These are phyloP conservation scores for Avena atlantica DNA, from an alignment of 176 grass and related monocot genomes.

Conservation along the genomic window DNA sequence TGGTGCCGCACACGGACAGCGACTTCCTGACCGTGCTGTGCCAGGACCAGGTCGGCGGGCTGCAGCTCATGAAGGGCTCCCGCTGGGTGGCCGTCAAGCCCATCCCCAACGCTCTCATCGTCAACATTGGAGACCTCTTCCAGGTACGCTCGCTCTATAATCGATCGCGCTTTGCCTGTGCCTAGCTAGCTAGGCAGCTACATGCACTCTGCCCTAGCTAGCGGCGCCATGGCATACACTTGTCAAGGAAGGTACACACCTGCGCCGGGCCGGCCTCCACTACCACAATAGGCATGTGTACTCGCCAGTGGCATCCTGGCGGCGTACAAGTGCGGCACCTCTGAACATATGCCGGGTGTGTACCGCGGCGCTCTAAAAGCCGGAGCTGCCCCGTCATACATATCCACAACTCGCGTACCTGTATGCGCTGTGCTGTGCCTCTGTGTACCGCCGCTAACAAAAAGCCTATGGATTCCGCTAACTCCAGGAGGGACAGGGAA, in stretches of 20 bases:
- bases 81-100: slow-evolving; percentile 80
- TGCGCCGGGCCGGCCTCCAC: neutral
- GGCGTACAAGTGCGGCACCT: slow-evolving; percentile 28
- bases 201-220: neutral
- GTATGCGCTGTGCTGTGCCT: neutral
- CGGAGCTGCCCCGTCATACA: slow-evolving; percentile 7
- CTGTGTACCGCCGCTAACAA: slow-evolving; percentile 16
- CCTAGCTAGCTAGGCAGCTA: neutral
- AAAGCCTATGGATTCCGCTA: slow-evolving; percentile 1
- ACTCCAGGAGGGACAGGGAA: slow-evolving; percentile 31
- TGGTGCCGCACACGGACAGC: slow-evolving; percentile 95
- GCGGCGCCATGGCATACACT: neutral
- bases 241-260: slow-evolving; percentile 11
- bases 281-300: slow-evolving; percentile 8
- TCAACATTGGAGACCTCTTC: slow-evolving; percentile 94
- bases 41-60: slow-evolving; percentile 71
- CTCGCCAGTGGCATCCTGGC: neutral
- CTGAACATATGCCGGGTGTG: slow-evolving; percentile 19
- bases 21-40: slow-evolving; percentile 89
- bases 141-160: slow-evolving; percentile 58
- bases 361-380: neutral
- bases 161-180: neutral
- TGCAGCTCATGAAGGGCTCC: slow-evolving; percentile 74
- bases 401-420: neutral
- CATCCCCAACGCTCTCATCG: slow-evolving; percentile 74